Evolutionary conservation across 768 basidiomycete genomes (phyloP).

Genomic region (Naganishia randhawae): DNA sequence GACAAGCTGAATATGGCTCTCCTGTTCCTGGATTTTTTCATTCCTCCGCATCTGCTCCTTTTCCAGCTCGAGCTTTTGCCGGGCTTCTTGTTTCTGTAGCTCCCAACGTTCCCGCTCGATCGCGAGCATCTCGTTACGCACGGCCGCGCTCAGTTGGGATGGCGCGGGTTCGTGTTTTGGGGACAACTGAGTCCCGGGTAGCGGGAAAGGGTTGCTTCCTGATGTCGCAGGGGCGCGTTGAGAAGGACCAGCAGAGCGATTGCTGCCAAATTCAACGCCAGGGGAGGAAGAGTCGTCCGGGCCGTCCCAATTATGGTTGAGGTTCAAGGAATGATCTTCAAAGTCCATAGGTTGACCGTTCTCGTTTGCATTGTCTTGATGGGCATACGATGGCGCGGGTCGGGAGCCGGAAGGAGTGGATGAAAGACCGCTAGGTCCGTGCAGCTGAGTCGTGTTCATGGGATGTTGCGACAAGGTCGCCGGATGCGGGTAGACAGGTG

Average conservation of each 20-base stretch:
- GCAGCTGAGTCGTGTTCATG: background rate
- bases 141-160: background rate
- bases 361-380: background rate
- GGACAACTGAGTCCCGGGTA: background rate
- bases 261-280: background rate
- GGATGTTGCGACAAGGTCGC: background rate
- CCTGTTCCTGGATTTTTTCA: conserved; percentile 1
- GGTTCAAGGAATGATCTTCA: background rate
- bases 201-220: background rate
- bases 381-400: background rate
- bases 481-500: conserved; percentile 1
- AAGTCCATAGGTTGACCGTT: background rate
- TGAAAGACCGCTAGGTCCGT: background rate
- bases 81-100: background rate
- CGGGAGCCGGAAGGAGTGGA: no score
- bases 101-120: conserved; percentile 12
- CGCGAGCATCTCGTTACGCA: background rate
- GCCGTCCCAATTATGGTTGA: background rate
- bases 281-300: background rate
- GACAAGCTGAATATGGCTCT: conserved; percentile 16
- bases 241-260: background rate
- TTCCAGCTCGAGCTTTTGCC: conserved; percentile 19
- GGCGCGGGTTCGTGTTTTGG: background rate
- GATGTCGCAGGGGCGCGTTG: background rate
- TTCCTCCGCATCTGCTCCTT: conserved; percentile 22